A percentile compares a stretch with the other conserved stretches of the same genome.
These are phyloP conservation scores for Pythium oligandrum DNA, from an alignment of 352 stramenopile genomes.

Conservation along the genomic window DNA sequence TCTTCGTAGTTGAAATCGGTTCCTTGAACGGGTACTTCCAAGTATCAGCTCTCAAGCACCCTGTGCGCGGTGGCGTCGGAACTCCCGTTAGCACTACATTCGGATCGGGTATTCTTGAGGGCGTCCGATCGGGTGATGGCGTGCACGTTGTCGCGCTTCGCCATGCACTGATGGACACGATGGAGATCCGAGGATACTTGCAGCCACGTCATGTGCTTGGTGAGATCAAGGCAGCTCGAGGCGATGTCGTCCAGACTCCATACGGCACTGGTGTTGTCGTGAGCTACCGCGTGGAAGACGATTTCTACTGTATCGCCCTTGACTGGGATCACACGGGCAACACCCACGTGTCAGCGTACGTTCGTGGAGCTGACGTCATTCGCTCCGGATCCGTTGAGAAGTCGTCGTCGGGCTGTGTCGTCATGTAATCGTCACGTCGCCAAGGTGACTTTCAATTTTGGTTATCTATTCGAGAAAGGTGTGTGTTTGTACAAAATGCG, in stretches of 20 bases:
- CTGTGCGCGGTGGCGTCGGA: slow-evolving; percentile 52
- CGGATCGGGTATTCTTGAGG: slow-evolving; percentile 56
- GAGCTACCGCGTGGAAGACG: slow-evolving; percentile 48
- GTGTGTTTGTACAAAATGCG: no score
- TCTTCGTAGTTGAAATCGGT: slow-evolving; percentile 52
- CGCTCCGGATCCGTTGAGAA: slow-evolving; percentile 56
- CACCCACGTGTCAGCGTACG: slow-evolving; percentile 57
- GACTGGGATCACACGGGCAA: slow-evolving; percentile 54
- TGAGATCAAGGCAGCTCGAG: slow-evolving; percentile 60
- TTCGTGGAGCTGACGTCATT: slow-evolving; percentile 49
- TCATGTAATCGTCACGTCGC: slow-evolving; percentile 45
- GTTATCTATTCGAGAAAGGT: no score
- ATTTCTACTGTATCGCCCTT: slow-evolving; percentile 65
- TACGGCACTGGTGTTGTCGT: slow-evolving; percentile 73
- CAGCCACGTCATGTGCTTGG: slow-evolving; percentile 48
- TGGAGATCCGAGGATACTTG: slow-evolving; percentile 56
- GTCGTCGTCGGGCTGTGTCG: slow-evolving; percentile 40
- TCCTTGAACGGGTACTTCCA: slow-evolving; percentile 51
- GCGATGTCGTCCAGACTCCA: slow-evolving; percentile 74
- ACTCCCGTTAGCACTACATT: slow-evolving; percentile 62
- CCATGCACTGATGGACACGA: slow-evolving; percentile 34
- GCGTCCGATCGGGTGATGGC: slow-evolving; percentile 55
- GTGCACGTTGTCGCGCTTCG: slow-evolving; percentile 68
- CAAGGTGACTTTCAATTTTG: no score
- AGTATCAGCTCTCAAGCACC: slow-evolving; percentile 17